phyloP scores from a whole-genome alignment of 2,329 filamentous ascomycete genomes.

The Bimuria novae-zelandiae region DNA sequence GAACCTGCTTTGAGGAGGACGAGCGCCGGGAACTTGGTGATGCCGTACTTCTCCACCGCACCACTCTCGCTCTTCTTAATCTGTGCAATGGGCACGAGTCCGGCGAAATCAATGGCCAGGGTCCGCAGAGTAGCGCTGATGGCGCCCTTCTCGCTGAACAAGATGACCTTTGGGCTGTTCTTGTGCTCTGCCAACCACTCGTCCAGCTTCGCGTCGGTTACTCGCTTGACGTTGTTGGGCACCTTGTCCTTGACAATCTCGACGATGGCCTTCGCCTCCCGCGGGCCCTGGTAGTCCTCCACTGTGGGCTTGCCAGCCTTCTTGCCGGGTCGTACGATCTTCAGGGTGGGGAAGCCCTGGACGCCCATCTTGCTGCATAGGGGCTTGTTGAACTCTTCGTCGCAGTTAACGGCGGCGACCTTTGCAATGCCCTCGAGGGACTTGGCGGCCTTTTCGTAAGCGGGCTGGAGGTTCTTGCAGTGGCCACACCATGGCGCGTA shows the following conservation, averaged over 20 bases:
- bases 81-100: conserved; percentile 77
- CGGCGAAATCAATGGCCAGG: conserved; percentile 88
- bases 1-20: conserved; percentile 76
- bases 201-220: conserved; percentile 79
- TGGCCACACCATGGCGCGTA: conserved; percentile 98
- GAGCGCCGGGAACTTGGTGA: conserved; percentile 78
- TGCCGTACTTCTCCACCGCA: conserved; percentile 72
- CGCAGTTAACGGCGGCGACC: conserved; percentile 92
- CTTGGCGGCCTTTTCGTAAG: conserved; percentile 91
- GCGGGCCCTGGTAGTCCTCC: conserved; percentile 86
- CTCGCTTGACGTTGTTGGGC: conserved; percentile 83
- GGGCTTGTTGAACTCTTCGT: conserved; percentile 88
- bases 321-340: conserved; percentile 85
- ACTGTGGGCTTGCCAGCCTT: conserved; percentile 79
- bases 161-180: conserved; percentile 77
- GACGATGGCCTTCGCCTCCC: conserved; percentile 84
- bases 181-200: conserved; percentile 71
- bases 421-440: conserved; percentile 90
- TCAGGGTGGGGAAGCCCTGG: conserved; percentile 93
- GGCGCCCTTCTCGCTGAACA: conserved; percentile 92
- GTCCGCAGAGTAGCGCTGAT: conserved; percentile 82
- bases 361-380: conserved; percentile 86
- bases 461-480: conserved; percentile 93
- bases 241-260: conserved; percentile 86
- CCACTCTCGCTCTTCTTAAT: conserved; percentile 79